These are phyloP conservation scores for Epichloe gansuensis DNA, from an alignment of 2,329 filamentous ascomycete species.

Conservation along the genomic window DNA sequence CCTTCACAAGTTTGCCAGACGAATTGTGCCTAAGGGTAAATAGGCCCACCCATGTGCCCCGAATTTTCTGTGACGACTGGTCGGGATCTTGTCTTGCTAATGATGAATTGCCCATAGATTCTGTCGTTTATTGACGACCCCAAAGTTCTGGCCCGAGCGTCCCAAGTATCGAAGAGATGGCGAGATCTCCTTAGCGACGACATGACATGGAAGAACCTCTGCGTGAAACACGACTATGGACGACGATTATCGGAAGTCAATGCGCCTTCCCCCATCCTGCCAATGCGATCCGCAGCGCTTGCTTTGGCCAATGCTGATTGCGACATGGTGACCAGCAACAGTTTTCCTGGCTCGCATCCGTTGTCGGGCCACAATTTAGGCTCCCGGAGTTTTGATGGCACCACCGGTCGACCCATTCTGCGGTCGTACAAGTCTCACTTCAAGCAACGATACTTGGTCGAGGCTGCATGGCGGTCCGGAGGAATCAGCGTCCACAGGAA, in stretches of 20 bases:
- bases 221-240: conserved; percentile 86
- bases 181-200: conserved; percentile 87
- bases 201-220: conserved; percentile 95
- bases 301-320: conserved; percentile 21
- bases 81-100: conserved; percentile 5
- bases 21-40: conserved; percentile 81
- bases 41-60: not conserved
- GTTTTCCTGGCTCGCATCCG: conserved; percentile 32
- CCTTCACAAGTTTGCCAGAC: conserved; percentile 81
- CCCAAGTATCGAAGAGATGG: conserved; percentile 93
- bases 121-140: conserved; percentile 96
- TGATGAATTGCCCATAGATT: conserved; percentile 43
- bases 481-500: conserved; percentile 73
- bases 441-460: conserved; percentile 92
- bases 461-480: conserved; percentile 90
- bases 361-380: conserved; percentile 22
- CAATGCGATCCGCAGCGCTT: conserved; percentile 18
- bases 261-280: conserved; percentile 17
- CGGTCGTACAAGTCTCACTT: conserved; percentile 93
- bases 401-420: conserved; percentile 43
- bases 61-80: too few relatives aligned
- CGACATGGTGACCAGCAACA: conserved; percentile 24
- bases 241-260: conserved; percentile 42
- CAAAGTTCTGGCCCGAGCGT: conserved; percentile 81
- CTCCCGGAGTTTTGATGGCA: conserved; percentile 44